Evolutionary conservation across 1,284 basidiomycete species (phyloP).

Genomic region (Prillingera fragicola): DNA sequence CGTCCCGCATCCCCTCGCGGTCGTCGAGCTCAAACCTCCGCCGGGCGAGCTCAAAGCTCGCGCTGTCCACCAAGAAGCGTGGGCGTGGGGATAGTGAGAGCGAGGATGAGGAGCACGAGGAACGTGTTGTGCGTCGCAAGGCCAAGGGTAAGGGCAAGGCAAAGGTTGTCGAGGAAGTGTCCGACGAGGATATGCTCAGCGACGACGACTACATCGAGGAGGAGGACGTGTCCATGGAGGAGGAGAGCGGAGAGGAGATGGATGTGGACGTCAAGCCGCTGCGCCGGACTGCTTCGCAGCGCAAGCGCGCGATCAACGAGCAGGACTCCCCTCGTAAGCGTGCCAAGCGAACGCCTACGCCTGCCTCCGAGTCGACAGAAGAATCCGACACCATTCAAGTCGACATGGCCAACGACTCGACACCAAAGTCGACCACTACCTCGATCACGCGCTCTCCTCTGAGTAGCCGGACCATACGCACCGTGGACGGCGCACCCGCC

Average conservation of each 20-base stretch:
- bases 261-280: background rate
- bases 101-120: constrained; percentile 1
- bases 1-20: background rate
- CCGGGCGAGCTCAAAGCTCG: background rate
- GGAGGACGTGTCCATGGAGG: constrained; percentile 3
- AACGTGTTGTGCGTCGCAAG: background rate
- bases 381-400: background rate
- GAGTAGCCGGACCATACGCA: too few species aligned
- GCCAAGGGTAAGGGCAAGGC: background rate
- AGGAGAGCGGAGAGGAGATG: constrained; percentile 1
- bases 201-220: constrained; percentile 1
- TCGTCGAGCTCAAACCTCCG: background rate
- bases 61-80: constrained; percentile 3
- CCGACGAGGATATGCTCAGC: background rate
- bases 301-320: too few species aligned
- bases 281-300: too few species aligned
- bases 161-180: constrained; percentile 1
- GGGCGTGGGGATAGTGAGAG: constrained; percentile 9
- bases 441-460: too few species aligned
- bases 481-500: constrained; percentile 12
- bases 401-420: too few species aligned
- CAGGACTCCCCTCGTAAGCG: too few species aligned
- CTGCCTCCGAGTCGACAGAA: background rate
- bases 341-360: background rate
- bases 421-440: too few species aligned